Base-by-base conservation (phyloP, 805 yeast species). In the Saccharomycopsis vini region DNA sequence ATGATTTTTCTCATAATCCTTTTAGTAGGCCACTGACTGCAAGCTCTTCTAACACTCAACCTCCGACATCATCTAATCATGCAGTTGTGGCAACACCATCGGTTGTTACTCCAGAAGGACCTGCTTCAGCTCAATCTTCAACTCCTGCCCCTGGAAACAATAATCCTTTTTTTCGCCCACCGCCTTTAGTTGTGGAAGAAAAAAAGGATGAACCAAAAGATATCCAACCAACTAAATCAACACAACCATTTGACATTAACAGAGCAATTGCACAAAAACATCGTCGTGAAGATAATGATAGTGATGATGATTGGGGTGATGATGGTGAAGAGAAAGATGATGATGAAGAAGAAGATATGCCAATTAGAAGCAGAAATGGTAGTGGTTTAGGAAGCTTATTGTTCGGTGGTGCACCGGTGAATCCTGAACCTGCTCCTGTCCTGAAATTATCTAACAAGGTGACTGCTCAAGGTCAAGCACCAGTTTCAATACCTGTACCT, bases 231-330 rank as follows among this genome's bases (percentile, higher is more conserved):
- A 10, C 19, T 7, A 20, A 23, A 23, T 36, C 40, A n/a, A 15
- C 24, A 24, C 22, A 39, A 19, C 26, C 39, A 10, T 40, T 49
- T 26, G 48, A 49, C 28, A 40, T 43, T 19, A 49, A 46, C 16
- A 43, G 40, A 23, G 48, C 47, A 12, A 43, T 43, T 21, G 31
- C 36, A 13, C 48, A 41, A 16, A 46, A 36, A 23, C 43, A 42
- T 24, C 40, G 36, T 23, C 39, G 43, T 20, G 24, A 19, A 4
- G 33, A 34, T 9, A 30, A 28, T 16, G 41, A 44, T 35, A 42
- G 44, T 29, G 49, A 45, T 29, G 52, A 49, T 35, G 52, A 39
- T n/a, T 40, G 45, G 43, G 47, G 50, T 20, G 48, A 44, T 42
- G 51, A 37, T 30, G 51, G 43, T 9, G 48, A 43, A 22, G 45